Evolutionary conservation across 1,284 basidiomycete species (phyloP).

Genomic region (Microbotryum saponariae): DNA sequence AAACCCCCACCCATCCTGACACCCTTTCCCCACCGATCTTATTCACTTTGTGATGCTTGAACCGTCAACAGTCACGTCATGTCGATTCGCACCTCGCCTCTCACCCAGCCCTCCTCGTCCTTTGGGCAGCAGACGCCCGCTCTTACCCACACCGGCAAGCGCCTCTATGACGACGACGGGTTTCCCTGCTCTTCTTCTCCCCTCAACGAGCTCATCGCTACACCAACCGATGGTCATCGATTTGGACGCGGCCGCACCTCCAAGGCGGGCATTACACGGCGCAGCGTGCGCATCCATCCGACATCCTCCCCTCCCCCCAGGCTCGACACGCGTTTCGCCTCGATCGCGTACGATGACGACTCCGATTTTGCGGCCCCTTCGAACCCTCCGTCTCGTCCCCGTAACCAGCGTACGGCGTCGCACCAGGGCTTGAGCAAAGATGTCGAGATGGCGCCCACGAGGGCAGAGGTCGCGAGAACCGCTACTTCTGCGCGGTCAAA

Average conservation of each 20-base stretch:
- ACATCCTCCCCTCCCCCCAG: constrained; percentile 14
- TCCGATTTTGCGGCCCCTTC: neutral
- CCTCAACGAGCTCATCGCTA: constrained; percentile 20
- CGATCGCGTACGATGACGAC: neutral
- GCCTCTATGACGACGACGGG: constrained; percentile 5
- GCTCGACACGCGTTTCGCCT: neutral
- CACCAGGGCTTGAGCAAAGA: neutral
- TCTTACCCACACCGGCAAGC: constrained; percentile 7
- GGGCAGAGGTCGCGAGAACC: neutral
- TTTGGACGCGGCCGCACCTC: neutral
- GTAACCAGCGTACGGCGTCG: neutral
- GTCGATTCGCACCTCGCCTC: neutral
- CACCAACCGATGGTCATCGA: constrained; percentile 20
- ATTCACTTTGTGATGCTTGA: too few relatives aligned
- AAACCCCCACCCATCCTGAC: too few relatives aligned
- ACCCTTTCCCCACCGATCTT: too few relatives aligned
- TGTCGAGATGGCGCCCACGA: neutral
- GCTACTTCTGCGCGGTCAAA: neutral
- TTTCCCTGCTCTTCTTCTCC: constrained; percentile 22
- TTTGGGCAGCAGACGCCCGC: constrained; percentile 21
- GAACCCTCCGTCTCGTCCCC: neutral
- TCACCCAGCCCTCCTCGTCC: constrained; percentile 6
- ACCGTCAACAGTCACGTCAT: too few relatives aligned
- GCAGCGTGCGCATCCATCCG: constrained; percentile 19
- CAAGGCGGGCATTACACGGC: constrained; percentile 3